Percentiles rank a stretch among this genome's conserved stretches.
phyloP scores from a whole-genome alignment of 139 green algal genomes.

The Pleodorina starrii region DNA sequence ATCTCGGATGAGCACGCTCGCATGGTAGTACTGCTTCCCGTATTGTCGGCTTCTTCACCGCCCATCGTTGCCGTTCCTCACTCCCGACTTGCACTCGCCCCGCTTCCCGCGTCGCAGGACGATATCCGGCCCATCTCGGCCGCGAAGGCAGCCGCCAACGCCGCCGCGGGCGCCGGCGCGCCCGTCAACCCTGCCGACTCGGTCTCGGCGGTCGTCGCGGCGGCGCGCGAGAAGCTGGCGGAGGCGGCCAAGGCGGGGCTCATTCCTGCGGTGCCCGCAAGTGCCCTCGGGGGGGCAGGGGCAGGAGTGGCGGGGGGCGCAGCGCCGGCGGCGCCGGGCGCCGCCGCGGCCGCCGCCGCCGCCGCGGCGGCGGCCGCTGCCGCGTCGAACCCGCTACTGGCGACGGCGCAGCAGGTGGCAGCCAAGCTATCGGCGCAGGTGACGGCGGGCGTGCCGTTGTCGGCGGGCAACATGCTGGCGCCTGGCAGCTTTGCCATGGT shows the following conservation, averaged over 20 bases:
- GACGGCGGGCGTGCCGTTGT: slow-evolving; percentile 17
- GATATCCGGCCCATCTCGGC: slow-evolving; percentile 28
- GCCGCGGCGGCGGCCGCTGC: slow-evolving; percentile 16
- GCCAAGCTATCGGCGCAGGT: slow-evolving; percentile 29
- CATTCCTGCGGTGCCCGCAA: not conserved
- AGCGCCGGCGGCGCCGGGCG: not conserved
- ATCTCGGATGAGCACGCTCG: too few relatives aligned
- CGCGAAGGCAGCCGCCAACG: slow-evolving; percentile 4
- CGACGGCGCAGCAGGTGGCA: slow-evolving; percentile 39
- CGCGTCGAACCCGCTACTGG: not conserved
- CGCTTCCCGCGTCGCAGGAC: not conserved
- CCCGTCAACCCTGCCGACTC: slow-evolving; percentile 39
- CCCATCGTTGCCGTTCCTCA: too few relatives aligned
- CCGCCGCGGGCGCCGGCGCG: not conserved
- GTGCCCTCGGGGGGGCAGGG: not conserved
- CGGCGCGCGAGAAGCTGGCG: slow-evolving; percentile 37
- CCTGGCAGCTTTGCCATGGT: not conserved
- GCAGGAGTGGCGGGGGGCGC: not conserved
- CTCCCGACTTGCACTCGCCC: too few relatives aligned
- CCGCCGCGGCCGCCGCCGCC: slow-evolving; percentile 18
- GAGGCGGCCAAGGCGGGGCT: slow-evolving; percentile 16
- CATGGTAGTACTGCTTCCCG: too few relatives aligned
- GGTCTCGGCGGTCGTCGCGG: slow-evolving; percentile 48
- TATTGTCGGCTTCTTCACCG: too few relatives aligned
- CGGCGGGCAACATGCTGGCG: not conserved